These are phyloP conservation scores for Rhodotorula sp. DNA, from an alignment of 1,284 basidiomycete genomes.

Conservation along the genomic window DNA sequence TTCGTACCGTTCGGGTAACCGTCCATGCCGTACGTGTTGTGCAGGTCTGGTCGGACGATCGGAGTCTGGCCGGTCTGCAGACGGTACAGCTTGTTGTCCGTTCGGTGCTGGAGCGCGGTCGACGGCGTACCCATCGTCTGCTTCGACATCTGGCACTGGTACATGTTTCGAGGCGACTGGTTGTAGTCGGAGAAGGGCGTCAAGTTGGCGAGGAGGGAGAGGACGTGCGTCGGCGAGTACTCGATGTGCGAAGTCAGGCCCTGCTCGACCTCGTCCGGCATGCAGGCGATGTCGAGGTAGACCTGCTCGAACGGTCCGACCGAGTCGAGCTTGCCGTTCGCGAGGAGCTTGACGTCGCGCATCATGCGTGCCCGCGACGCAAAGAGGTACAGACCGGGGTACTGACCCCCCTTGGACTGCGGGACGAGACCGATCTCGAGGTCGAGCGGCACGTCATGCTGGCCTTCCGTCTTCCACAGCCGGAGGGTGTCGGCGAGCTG, in stretches of 20 bases:
- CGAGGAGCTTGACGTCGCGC: conserved; percentile 90
- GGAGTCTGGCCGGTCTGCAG: conserved; percentile 95
- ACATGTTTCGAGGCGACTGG: conserved; percentile 64
- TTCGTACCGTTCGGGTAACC: conserved; percentile 98
- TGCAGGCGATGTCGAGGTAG: conserved; percentile 97
- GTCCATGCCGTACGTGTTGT: conserved; percentile 98
- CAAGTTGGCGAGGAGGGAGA: conserved; percentile 69
- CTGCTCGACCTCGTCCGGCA: conserved; percentile 80
- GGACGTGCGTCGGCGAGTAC: conserved; percentile 89
- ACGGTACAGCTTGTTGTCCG: conserved; percentile 98
- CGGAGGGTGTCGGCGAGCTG: conserved; percentile 82
- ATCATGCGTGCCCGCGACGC: conserved; percentile 89
- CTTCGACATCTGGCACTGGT: conserved; percentile 92
- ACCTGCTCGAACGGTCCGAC: conserved; percentile 98
- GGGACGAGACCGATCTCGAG: conserved; percentile 94
- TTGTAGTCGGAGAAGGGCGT: conserved; percentile 89
- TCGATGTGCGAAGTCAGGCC: conserved; percentile 83
- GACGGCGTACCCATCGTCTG: conserved; percentile 99
- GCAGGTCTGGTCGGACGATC: conserved; percentile 85
- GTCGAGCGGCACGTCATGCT: conserved; percentile 81
- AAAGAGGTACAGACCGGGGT: conserved; percentile 95
- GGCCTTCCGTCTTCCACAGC: conserved; percentile 91
- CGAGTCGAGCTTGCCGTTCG: conserved; percentile 83
- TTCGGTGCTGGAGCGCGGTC: conserved; percentile 83
- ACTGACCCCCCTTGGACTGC: conserved; percentile 87